These are phyloP conservation scores for Cocos nucifera DNA, from an alignment of 176 grass and related monocot species.

Conservation along the genomic window DNA sequence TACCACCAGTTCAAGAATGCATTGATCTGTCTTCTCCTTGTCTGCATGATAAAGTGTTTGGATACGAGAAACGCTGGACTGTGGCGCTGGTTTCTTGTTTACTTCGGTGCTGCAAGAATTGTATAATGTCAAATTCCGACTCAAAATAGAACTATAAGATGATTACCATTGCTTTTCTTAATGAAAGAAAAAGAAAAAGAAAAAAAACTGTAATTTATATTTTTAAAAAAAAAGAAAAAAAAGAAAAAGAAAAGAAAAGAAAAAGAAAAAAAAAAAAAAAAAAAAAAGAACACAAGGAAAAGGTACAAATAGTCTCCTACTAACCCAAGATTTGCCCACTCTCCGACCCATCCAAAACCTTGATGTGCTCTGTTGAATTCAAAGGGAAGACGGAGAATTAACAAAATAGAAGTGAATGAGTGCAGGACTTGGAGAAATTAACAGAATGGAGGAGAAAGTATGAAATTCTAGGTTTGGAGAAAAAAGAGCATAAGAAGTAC, in stretches of 20 bases:
- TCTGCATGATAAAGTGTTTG: conserved; percentile 87
- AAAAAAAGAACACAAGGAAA: background rate
- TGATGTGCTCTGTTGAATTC: conserved; percentile 66
- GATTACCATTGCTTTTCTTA: no score
- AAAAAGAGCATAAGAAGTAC: conserved; percentile 1
- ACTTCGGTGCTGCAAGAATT: conserved; percentile 50
- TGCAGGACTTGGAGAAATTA: background rate
- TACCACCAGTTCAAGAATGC: conserved; percentile 71
- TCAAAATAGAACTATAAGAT: no score
- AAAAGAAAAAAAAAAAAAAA: no score
- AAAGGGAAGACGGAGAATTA: conserved; percentile 5
- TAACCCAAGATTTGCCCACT: conserved; percentile 94
- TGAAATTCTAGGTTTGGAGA: no score
- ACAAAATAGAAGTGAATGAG: background rate
- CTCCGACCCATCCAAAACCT: conserved; percentile 97
- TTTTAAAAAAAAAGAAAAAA: no score
- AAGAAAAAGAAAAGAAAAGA: no score
- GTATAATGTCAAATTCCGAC: background rate
- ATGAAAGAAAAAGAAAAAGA: no score
- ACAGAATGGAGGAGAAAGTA: background rate
- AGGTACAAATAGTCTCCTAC: conserved; percentile 22
- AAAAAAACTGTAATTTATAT: no score
- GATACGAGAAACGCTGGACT: conserved; percentile 36
- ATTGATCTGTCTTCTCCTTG: conserved; percentile 60
- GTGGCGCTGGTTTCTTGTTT: conserved; percentile 46